phyloP scores from a whole-genome alignment of 768 basidiomycete species.

The Amanita rubescens region DNA sequence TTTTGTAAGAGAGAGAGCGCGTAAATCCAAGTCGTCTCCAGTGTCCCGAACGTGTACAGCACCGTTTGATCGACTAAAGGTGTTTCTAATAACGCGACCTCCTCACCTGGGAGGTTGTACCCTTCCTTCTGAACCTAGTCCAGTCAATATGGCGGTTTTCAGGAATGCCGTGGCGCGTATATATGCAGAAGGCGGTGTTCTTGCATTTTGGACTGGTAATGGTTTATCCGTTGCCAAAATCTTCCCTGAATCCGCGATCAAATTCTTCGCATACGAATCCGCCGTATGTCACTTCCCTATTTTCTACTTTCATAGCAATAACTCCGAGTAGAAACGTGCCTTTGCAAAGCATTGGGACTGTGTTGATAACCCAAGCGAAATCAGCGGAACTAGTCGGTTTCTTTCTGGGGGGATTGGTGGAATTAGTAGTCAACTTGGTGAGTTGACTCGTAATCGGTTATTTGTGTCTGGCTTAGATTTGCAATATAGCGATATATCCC shows the following conservation, averaged over 20 bases:
- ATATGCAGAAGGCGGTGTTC: slow-evolving; percentile 82
- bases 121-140: slow-evolving; percentile 33
- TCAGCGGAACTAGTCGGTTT: slow-evolving; percentile 90
- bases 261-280: slow-evolving; percentile 93
- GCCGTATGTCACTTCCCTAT: slow-evolving; percentile 48
- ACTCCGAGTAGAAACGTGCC: slow-evolving; percentile 71
- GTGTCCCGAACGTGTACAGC: slow-evolving; percentile 96
- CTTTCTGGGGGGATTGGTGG: slow-evolving; percentile 94
- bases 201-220: slow-evolving; percentile 98
- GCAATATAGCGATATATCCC: slow-evolving; percentile 77
- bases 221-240: slow-evolving; percentile 92
- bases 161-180: slow-evolving; percentile 69
- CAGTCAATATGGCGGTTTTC: slow-evolving; percentile 59
- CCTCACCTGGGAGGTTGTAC: slow-evolving; percentile 60
- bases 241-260: slow-evolving; percentile 97
- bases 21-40: slow-evolving; percentile 19
- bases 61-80: slow-evolving; percentile 93
- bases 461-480: slow-evolving; percentile 14
- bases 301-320: neutral
- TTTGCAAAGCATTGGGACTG: slow-evolving; percentile 90
- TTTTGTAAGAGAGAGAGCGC: slow-evolving; percentile 42
- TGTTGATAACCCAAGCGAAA: slow-evolving; percentile 82
- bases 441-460: slow-evolving; percentile 21
- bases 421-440: slow-evolving; percentile 86
- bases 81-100: slow-evolving; percentile 89